Evolutionary conservation across 1,139 yeast species (phyloP).

Genomic region (Groenewaldozyma auringiensis): DNA sequence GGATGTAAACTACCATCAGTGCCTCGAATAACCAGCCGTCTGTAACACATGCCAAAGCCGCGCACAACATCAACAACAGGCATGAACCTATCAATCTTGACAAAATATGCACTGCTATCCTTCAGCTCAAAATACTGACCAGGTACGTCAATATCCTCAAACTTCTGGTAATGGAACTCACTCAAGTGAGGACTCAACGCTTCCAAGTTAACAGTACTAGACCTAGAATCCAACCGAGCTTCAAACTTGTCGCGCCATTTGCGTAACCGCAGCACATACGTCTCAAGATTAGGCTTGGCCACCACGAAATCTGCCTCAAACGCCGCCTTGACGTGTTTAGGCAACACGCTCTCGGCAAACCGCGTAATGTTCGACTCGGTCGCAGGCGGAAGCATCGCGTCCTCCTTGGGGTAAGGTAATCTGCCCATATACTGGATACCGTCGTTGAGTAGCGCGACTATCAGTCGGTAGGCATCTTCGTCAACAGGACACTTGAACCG

Average conservation of each 20-base stretch:
- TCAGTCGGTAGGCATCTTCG: constrained; percentile 91
- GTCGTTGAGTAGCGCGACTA: constrained; percentile 86
- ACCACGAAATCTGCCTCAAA: constrained; percentile 87
- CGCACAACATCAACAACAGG: constrained; percentile 85
- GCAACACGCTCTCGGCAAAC: constrained; percentile 89
- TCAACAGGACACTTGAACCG: constrained; percentile 92
- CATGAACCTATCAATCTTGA: constrained; percentile 86
- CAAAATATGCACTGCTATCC: constrained; percentile 79
- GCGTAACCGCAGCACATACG: constrained; percentile 73
- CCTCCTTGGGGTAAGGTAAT: constrained; percentile 76
- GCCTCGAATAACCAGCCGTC: constrained; percentile 83
- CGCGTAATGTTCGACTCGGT: constrained; percentile 85
- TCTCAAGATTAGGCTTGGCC: constrained; percentile 82
- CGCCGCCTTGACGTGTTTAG: constrained; percentile 81
- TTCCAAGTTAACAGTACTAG: constrained; percentile 73
- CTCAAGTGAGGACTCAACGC: constrained; percentile 90
- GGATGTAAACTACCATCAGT: constrained; percentile 88
- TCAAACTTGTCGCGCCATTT: constrained; percentile 92
- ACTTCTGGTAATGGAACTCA: constrained; percentile 96
- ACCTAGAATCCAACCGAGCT: constrained; percentile 73
- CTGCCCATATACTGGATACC: constrained; percentile 83
- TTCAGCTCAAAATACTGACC: constrained; percentile 78
- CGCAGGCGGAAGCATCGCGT: constrained; percentile 80
- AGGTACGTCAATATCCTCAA: constrained; percentile 95
- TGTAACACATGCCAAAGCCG: constrained; percentile 88